Evolutionary conservation across 2,329 filamentous ascomycete genomes (phyloP), one percentile per base, ranked within the genome.

Genomic region (Sporothrix sp.): DNA sequence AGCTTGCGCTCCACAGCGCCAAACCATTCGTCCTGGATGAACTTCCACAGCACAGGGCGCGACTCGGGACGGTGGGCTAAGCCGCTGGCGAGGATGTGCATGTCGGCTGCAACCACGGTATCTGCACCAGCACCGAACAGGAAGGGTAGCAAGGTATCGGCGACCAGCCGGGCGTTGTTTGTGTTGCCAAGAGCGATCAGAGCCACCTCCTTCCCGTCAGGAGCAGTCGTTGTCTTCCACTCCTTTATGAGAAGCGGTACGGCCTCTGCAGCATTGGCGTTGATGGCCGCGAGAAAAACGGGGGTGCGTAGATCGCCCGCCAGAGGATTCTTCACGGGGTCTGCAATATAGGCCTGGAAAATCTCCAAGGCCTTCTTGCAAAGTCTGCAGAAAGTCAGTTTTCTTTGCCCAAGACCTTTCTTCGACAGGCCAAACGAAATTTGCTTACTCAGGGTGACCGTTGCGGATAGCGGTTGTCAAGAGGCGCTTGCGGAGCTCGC

Each of bases 181-280:
- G 85, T 81, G 35, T 82, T 79, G 30, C 89, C 88, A 39, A 98
- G 76, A 4, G 85, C 80, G 33, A 78, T 73, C 3, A 97, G 77
- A 58, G 81, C 85, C 57, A 95, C 85, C 58, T 95, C 89, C 67
- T 90, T 94, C 60, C 89, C 90, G 61, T 97, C 93, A 33, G 96
- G 82, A 7, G 89, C 87, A 48, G 84, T 84, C 11, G 88, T 93
- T 46, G 74, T 82, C 56, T 81, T 75, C 75, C 87, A 97, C 65
- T 96, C 90, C 50, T 87, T 80, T 71, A 91, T 88, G 50, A 98
- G 76, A 7, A 82, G 76, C 25, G 85, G 76, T 58, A 88, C 87
- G 14, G 81, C 72, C 48, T 77, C 75, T 7, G 79, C 80, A 7
- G 88, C 81, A 57, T 90, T 79, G 52, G 68, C 66, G 56, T 81